These are phyloP conservation scores for Fraxinus excelsior DNA, from an alignment of 257 asterid genomes.

Conservation along the genomic window DNA sequence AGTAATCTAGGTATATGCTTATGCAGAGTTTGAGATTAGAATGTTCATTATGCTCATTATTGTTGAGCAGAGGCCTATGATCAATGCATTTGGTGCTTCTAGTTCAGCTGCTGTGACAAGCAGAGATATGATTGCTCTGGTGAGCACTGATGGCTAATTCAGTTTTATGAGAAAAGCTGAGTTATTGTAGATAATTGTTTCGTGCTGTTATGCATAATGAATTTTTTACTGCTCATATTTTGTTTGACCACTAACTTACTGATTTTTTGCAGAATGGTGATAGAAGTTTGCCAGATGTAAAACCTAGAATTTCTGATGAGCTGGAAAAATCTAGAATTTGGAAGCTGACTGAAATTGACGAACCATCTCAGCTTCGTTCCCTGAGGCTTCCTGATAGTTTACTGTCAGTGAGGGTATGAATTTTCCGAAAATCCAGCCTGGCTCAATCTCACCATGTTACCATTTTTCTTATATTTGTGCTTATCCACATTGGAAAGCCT, in stretches of 20 bases:
- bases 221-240: neutral
- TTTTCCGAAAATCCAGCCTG: neutral
- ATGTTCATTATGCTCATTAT: constrained; percentile 9
- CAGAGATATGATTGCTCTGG: constrained; percentile 47
- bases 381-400: constrained; percentile 62
- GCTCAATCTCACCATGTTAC: neutral
- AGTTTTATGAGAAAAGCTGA: constrained; percentile 11
- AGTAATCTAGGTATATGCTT: neutral
- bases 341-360: constrained; percentile 60
- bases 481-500: neutral
- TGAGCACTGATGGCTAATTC: constrained; percentile 24
- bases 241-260: constrained; percentile 3
- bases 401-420: constrained; percentile 50
- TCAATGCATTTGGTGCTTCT: constrained; percentile 47
- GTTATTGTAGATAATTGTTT: constrained; percentile 9
- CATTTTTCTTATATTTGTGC: neutral
- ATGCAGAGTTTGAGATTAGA: neutral
- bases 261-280: constrained; percentile 47
- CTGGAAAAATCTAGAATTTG: constrained; percentile 53
- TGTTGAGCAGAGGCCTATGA: constrained; percentile 42
- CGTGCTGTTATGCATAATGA: neutral
- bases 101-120: constrained; percentile 47
- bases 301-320: constrained; percentile 50
- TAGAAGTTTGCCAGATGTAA: constrained; percentile 43
- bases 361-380: constrained; percentile 58